Evolutionary conservation across 805 yeast genomes (phyloP).

Genomic region (Debaryomyces maramus): DNA sequence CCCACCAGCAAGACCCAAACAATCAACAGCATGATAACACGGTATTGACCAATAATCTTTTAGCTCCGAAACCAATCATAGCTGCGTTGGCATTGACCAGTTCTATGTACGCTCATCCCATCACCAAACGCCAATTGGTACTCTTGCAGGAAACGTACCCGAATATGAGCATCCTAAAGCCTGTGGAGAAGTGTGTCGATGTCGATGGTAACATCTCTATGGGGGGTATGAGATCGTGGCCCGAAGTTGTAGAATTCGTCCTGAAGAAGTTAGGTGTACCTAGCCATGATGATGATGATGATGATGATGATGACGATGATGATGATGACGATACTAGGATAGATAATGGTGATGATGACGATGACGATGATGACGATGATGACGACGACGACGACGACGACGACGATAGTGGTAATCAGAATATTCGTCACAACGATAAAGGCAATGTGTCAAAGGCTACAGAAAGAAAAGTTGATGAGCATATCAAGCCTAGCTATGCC

Average conservation of each 20-base stretch:
- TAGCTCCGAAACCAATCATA: constrained; percentile 22
- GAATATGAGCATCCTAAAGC: constrained; percentile 23
- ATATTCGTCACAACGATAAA: too few species aligned
- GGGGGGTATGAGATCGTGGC: constrained; percentile 32
- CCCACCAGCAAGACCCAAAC: background rate
- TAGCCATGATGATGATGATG: constrained; percentile 18
- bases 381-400: constrained; percentile 12
- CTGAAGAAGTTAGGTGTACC: constrained; percentile 23
- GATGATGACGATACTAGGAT: constrained; percentile 6
- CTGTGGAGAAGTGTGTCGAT: constrained; percentile 27
- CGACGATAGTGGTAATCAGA: constrained; percentile 10
- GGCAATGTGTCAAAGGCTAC: constrained; percentile 4
- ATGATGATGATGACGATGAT: constrained; percentile 16
- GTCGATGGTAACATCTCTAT: constrained; percentile 27
- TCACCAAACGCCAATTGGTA: constrained; percentile 21
- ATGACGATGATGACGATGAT: constrained; percentile 12
- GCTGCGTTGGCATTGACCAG: constrained; percentile 25
- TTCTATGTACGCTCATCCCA: constrained; percentile 28
- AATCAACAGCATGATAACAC: constrained; percentile 11
- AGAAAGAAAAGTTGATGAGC: background rate
- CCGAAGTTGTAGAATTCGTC: constrained; percentile 26
- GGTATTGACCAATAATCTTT: constrained; percentile 16
- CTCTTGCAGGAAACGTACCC: constrained; percentile 24
- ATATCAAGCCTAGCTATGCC: background rate
- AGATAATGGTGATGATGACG: constrained; percentile 10